phyloP scores from a whole-genome alignment of 2,329 filamentous ascomycete genomes.

The Didymella pomorum region DNA sequence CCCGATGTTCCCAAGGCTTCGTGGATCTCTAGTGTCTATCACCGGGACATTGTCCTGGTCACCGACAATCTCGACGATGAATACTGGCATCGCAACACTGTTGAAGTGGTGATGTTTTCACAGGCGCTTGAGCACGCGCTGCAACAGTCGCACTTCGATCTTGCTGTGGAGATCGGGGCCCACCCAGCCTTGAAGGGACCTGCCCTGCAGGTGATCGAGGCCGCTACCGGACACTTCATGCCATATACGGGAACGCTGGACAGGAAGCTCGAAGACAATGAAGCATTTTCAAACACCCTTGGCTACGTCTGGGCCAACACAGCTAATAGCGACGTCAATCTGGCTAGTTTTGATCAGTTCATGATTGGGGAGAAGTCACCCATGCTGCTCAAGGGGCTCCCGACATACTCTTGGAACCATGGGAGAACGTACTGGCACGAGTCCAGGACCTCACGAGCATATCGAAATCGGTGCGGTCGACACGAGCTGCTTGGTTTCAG shows the following conservation, averaged over 20 bases:
- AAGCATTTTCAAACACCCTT: constrained; percentile 26
- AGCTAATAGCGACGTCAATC: background rate
- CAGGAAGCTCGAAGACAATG: constrained; percentile 31
- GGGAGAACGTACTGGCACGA: constrained; percentile 33
- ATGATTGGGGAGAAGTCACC: background rate
- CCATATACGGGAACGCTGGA: constrained; percentile 35
- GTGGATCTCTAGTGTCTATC: constrained; percentile 17
- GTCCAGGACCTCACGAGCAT: constrained; percentile 16
- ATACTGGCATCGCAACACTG: constrained; percentile 60
- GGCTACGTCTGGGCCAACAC: constrained; percentile 16
- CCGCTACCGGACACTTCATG: background rate
- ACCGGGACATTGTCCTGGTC: background rate
- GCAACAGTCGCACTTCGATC: constrained; percentile 37
- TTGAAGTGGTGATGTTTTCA: constrained; percentile 44
- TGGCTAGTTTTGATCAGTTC: background rate
- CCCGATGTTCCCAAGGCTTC: background rate
- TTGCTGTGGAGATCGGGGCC: constrained; percentile 57
- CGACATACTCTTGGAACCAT: constrained; percentile 45
- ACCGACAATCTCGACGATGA: constrained; percentile 24
- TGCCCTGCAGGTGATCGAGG: constrained; percentile 46
- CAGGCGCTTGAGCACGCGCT: constrained; percentile 49
- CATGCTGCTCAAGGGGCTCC: constrained; percentile 17
- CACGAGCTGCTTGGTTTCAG: constrained; percentile 24
- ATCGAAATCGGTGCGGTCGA: constrained; percentile 20
- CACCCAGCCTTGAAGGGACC: constrained; percentile 57